phyloP scores from a whole-genome alignment of 2,329 filamentous ascomycete species.

The Venturia effusa region DNA sequence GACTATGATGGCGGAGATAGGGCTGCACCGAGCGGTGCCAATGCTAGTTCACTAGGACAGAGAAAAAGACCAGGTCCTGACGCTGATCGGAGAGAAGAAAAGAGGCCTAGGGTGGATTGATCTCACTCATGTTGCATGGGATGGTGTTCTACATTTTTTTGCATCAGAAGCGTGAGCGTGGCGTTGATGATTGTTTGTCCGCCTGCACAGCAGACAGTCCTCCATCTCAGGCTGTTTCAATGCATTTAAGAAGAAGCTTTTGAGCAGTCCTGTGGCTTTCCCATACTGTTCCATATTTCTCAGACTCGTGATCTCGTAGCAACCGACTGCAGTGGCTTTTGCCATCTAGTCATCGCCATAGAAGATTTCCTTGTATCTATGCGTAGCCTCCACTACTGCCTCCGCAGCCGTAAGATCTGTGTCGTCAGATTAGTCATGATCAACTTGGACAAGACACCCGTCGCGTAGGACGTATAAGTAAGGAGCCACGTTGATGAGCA shows the following conservation, averaged over 20 bases:
- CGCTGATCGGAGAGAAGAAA: constrained; percentile 30
- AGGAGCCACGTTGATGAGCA: neutral
- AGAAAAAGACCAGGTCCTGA: constrained; percentile 36
- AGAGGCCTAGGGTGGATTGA: constrained; percentile 32
- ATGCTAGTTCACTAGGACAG: constrained; percentile 59
- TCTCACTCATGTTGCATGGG: neutral
- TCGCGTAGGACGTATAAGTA: neutral
- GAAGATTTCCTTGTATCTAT: constrained; percentile 72
- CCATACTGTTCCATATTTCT: neutral
- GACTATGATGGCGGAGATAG: constrained; percentile 39
- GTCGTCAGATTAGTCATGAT: neutral
- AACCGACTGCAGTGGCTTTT: neutral
- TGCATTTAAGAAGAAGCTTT: neutral
- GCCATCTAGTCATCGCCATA: constrained; percentile 43
- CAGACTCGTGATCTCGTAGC: neutral
- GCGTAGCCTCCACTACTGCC: constrained; percentile 75
- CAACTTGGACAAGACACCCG: neutral
- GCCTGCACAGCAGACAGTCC: neutral
- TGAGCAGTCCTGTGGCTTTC: neutral
- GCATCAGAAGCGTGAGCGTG: neutral
- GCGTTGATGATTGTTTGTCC: neutral
- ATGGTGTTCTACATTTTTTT: neutral
- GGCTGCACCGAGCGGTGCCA: constrained; percentile 51
- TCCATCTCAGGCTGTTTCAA: neutral
- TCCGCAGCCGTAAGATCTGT: constrained; percentile 27